Evolutionary conservation across 1,139 yeast species (phyloP).

Genomic region (Blastobotrys buckinghamii): DNA sequence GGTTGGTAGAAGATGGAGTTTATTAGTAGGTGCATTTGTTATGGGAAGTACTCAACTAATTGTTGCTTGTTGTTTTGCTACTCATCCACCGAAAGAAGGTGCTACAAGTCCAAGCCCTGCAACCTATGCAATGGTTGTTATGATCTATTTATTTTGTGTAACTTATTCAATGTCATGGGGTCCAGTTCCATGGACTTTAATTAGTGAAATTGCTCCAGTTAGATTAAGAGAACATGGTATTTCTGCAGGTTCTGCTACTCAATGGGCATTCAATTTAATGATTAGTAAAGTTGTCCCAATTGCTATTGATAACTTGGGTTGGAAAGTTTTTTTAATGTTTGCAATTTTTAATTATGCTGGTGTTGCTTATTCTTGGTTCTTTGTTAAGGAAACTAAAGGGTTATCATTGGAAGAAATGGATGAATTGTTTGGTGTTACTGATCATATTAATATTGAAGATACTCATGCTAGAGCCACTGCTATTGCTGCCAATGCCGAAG

Average conservation of each 20-base stretch:
- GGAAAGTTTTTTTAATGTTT: conserved; percentile 49
- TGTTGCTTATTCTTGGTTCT: conserved; percentile 10
- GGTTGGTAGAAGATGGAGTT: conserved; percentile 48
- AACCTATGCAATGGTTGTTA: conserved; percentile 46
- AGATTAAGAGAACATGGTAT: conserved; percentile 70
- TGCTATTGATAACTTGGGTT: conserved; percentile 32
- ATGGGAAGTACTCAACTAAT: conserved; percentile 37
- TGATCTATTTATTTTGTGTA: conserved; percentile 64
- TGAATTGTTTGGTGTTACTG: conserved; percentile 32
- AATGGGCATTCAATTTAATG: conserved; percentile 72
- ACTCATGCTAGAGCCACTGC: conserved; percentile 9
- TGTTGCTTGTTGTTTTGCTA: conserved; percentile 28
- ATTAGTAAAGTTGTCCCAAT: conserved; percentile 45
- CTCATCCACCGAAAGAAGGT: conserved; percentile 13
- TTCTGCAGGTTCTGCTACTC: conserved; percentile 61
- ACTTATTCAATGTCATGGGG: conserved; percentile 80
- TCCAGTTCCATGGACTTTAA: conserved; percentile 70
- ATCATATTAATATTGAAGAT: conserved; percentile 11
- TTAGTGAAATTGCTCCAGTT: conserved; percentile 64
- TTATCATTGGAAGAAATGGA: conserved; percentile 26
- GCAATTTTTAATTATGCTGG: conserved; percentile 19
- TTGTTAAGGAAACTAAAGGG: conserved; percentile 22
- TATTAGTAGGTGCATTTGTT: conserved; percentile 46
- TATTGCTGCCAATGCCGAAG: conserved; percentile 9
- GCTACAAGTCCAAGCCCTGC: conserved; percentile 8